phyloP scores from a whole-genome alignment of 2,329 filamentous ascomycete species.

The Teratosphaeriaceae sp. region DNA sequence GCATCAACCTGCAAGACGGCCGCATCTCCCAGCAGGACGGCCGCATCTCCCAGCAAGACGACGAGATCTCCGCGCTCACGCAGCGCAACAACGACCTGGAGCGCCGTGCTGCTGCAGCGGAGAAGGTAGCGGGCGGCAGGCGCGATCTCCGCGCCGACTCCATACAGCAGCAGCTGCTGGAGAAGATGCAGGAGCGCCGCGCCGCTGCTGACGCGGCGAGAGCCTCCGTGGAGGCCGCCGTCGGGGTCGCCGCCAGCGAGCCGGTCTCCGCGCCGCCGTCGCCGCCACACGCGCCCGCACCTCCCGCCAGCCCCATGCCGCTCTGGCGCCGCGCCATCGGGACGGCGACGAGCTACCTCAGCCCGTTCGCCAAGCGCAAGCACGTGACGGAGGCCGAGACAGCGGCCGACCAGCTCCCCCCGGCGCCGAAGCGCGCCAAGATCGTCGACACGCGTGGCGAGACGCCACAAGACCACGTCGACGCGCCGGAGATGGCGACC shows the following conservation, averaged over 20 bases:
- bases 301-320: conserved; percentile 3
- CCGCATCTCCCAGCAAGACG: neutral
- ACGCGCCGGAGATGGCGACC: too few relatives aligned
- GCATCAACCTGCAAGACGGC: neutral
- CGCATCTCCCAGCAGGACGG: neutral
- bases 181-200: neutral
- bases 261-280: neutral
- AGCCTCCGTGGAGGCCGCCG: neutral
- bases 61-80: neutral
- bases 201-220: neutral
- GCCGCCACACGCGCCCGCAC: neutral
- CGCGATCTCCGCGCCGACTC: neutral
- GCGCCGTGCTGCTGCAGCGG: neutral
- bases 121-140: neutral
- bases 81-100: neutral
- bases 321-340: conserved; percentile 7
- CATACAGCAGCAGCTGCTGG: neutral
- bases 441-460: too few relatives aligned
- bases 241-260: neutral
- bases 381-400: too few relatives aligned
- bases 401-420: too few relatives aligned
- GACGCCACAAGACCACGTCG: too few relatives aligned
- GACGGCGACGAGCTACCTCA: conserved; percentile 5
- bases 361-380: conserved; percentile 9
- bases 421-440: too few relatives aligned